Conservation (phyloP, 176 grass and related monocot species). For the Metroxylon sagu region DNA sequence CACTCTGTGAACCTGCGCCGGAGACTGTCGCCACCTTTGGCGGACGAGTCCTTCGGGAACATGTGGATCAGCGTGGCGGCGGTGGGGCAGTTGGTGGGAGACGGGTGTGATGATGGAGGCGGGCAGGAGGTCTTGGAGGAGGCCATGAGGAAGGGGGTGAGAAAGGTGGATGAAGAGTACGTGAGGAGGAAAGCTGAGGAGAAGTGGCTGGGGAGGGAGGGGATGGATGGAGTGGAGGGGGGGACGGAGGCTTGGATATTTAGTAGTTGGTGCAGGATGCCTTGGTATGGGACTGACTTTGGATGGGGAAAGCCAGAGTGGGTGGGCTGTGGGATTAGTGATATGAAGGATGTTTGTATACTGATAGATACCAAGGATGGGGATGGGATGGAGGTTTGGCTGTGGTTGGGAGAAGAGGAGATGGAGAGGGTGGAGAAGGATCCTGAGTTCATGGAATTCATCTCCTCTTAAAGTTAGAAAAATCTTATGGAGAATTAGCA, state of each 20-base stretch:
- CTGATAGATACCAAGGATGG: no score
- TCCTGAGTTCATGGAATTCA: no score
- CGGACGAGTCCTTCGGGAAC: conserved; percentile 1
- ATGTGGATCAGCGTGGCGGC: not conserved
- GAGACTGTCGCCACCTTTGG: not conserved
- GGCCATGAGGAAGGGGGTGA: not conserved
- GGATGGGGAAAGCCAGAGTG: no score
- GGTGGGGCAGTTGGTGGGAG: not conserved
- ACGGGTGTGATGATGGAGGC: not conserved
- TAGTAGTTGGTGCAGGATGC: not conserved
- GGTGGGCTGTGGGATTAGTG: no score
- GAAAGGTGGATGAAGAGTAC: not conserved
- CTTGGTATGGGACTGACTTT: no score
- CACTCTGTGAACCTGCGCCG: not conserved
- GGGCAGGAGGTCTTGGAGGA: not conserved
- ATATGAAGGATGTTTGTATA: no score
- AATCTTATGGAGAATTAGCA: no score
- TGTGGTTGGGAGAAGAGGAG: no score
- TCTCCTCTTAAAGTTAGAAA: no score
- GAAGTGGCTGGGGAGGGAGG: not conserved
- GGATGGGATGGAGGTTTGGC: no score
- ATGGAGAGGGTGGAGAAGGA: no score
- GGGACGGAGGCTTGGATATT: not conserved
- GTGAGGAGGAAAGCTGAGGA: not conserved
- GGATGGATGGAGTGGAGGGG: not conserved